Evolutionary conservation across 2,329 filamentous ascomycete species (phyloP).

Genomic region (Ophiocordyceps robertsii): DNA sequence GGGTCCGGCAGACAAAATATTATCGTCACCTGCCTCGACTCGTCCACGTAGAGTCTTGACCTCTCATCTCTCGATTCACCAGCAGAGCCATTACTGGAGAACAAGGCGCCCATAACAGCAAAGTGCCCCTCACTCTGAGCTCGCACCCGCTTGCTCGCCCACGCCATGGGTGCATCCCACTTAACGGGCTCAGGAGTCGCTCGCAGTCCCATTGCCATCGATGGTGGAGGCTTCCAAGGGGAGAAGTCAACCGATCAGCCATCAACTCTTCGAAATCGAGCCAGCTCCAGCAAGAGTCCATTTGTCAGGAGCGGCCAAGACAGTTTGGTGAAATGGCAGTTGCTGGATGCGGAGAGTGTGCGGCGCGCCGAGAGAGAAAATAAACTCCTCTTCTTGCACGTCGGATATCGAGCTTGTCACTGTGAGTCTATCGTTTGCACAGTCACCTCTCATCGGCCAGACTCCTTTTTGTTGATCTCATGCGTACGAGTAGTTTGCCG

Average conservation of each 20-base stretch:
- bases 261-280: conserved; percentile 19
- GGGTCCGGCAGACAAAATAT: neutral
- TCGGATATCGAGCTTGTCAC: conserved; percentile 91
- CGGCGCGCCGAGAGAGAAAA: conserved; percentile 68
- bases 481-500: conserved; percentile 49
- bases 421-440: conserved; percentile 42
- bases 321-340: conserved; percentile 85
- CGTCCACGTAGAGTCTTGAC: too few relatives aligned
- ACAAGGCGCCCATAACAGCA: too few relatives aligned
- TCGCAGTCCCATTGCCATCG: neutral
- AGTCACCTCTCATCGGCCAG: neutral
- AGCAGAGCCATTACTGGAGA: too few relatives aligned
- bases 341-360: conserved; percentile 67
- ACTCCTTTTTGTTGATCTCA: neutral
- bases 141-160: neutral
- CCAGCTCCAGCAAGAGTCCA: conserved; percentile 28
- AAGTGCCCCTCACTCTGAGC: too few relatives aligned
- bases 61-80: too few relatives aligned
- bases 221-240: neutral
- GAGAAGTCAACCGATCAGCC: conserved; percentile 2
- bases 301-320: conserved; percentile 60
- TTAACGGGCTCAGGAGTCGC: conserved; percentile 21
- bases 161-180: conserved; percentile 9
- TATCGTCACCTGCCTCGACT: too few relatives aligned
- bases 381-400: conserved; percentile 82